Evolutionary conservation across 768 basidiomycete genomes (phyloP).

Genomic region (Russula sp.): DNA sequence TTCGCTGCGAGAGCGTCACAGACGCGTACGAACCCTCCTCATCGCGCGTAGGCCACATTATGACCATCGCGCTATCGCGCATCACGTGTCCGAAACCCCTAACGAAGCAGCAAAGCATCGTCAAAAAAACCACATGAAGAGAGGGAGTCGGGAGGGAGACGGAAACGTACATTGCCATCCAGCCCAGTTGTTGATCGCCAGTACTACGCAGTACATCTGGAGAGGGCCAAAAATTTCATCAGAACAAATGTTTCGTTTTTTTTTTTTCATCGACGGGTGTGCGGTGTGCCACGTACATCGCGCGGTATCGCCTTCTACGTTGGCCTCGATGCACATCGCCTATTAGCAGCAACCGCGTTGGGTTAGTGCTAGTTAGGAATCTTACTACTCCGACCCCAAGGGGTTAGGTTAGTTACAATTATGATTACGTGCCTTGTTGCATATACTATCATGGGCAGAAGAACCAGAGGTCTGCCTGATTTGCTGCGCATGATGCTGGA

Average conservation of each 20-base stretch:
- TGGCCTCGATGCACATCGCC: conserved; percentile 25
- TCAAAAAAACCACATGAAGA: background rate
- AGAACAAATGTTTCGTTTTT: background rate
- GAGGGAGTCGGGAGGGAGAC: background rate
- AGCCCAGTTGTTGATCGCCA: conserved; percentile 26
- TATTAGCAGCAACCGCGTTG: background rate
- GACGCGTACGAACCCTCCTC: conserved; percentile 42
- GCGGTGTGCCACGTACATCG: conserved; percentile 13
- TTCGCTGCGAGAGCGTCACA: conserved; percentile 65
- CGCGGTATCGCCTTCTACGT: conserved; percentile 19
- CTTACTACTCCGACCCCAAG: no score
- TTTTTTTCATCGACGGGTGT: no score
- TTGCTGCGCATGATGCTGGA: background rate
- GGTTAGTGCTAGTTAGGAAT: no score
- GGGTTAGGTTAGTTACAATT: no score
- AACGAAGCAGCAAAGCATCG: conserved; percentile 2
- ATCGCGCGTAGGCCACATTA: conserved; percentile 61
- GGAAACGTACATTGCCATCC: conserved; percentile 33
- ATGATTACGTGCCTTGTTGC: conserved; percentile 11
- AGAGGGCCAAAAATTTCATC: background rate
- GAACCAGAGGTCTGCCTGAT: background rate
- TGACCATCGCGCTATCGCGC: conserved; percentile 63
- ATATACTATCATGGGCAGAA: conserved; percentile 13
- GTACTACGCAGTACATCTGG: conserved; percentile 31
- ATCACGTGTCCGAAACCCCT: conserved; percentile 61